These are phyloP conservation scores for Diaporthe caulivora DNA, from an alignment of 2,329 filamentous ascomycete genomes.

Conservation along the genomic window DNA sequence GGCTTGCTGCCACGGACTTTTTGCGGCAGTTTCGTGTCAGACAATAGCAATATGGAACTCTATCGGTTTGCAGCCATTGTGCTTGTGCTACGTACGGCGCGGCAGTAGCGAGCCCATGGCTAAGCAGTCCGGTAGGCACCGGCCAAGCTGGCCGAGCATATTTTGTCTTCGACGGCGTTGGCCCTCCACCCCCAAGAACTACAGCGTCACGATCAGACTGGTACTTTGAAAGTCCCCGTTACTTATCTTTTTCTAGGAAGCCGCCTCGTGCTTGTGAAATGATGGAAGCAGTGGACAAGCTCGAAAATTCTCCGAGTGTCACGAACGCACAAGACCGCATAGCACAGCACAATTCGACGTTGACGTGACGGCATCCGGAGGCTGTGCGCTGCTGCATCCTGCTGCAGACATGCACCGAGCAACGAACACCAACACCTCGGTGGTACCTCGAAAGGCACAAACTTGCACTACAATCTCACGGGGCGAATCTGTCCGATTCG, in stretches of 20 bases:
- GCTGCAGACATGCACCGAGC: conserved; percentile 23
- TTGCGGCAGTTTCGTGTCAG: background rate
- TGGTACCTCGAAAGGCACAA: conserved; percentile 35
- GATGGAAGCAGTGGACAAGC: conserved; percentile 34
- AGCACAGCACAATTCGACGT: conserved; percentile 28
- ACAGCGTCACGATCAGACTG: background rate
- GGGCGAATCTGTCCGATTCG: conserved; percentile 26
- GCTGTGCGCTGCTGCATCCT: conserved; percentile 24
- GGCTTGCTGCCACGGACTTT: background rate
- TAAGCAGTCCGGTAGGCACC: conserved; percentile 22
- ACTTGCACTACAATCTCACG: conserved; percentile 36
- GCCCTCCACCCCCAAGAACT: conserved; percentile 2
- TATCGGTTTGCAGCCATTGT: conserved; percentile 33
- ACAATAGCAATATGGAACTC: conserved; percentile 6
- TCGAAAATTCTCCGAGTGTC: conserved; percentile 38
- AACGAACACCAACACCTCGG: conserved; percentile 25
- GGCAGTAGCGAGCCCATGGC: conserved; percentile 18
- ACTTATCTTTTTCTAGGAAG: background rate
- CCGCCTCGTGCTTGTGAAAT: conserved; percentile 34
- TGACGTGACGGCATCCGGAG: conserved; percentile 35
- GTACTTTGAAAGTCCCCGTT: background rate
- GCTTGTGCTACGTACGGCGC: conserved; percentile 28
- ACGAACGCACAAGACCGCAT: conserved; percentile 27
- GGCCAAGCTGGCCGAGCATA: background rate
- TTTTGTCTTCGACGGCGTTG: conserved; percentile 9